phyloP scores from a whole-genome alignment of 768 basidiomycete genomes.

The Mycena floridula region DNA sequence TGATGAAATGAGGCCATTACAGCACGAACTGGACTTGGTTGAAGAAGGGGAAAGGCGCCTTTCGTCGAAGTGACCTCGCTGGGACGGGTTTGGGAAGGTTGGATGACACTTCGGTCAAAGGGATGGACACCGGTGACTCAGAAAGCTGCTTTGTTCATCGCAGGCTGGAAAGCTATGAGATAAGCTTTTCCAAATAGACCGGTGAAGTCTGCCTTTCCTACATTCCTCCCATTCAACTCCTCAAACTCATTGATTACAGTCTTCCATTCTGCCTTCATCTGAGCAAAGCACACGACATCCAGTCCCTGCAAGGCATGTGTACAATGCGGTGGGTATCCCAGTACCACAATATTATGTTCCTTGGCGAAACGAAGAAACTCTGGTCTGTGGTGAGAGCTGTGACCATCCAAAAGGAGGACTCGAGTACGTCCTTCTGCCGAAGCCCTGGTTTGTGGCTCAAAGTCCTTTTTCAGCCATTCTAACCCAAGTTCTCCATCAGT shows the following conservation, averaged over 20 bases:
- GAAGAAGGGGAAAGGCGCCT: slow-evolving; percentile 18
- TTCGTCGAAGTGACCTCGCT: slow-evolving; percentile 19
- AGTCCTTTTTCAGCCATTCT: slow-evolving; percentile 14
- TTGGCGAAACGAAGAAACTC: slow-evolving; percentile 1
- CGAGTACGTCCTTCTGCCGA: neutral
- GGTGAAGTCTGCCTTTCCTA: slow-evolving; percentile 22
- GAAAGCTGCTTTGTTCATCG: slow-evolving; percentile 23
- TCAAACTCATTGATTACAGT: slow-evolving; percentile 10
- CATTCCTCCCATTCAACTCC: neutral
- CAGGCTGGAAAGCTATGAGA: slow-evolving; percentile 17
- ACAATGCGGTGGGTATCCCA: slow-evolving; percentile 7
- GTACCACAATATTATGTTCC: slow-evolving; percentile 6
- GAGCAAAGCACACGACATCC: slow-evolving; percentile 18
- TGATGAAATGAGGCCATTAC: slow-evolving; percentile 3
- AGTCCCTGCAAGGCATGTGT: slow-evolving; percentile 18
- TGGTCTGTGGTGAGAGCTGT: slow-evolving; percentile 8
- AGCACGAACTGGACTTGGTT: slow-evolving; percentile 16
- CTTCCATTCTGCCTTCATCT: slow-evolving; percentile 14
- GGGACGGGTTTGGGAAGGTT: slow-evolving; percentile 19
- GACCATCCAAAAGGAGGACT: slow-evolving; percentile 22
- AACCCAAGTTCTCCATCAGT: slow-evolving; percentile 11
- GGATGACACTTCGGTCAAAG: slow-evolving; percentile 21
- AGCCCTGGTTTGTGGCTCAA: slow-evolving; percentile 10
- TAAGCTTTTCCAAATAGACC: slow-evolving; percentile 20
- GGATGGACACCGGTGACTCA: slow-evolving; percentile 22